Conservation (phyloP, 805 yeast genomes). For the Wickerhamiella vanderwaltii region DNA sequence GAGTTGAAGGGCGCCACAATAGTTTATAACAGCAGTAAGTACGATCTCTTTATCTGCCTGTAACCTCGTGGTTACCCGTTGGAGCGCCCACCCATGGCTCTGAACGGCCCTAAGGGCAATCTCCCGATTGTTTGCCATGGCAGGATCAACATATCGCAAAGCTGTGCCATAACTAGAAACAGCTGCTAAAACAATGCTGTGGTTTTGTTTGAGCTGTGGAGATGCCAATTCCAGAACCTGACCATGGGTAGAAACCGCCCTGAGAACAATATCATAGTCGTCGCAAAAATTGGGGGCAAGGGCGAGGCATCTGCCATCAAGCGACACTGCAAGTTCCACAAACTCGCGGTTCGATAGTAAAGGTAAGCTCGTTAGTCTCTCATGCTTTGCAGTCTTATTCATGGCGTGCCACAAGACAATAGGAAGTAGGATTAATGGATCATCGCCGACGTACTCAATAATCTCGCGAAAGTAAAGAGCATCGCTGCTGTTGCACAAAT, state of each 20-base stretch:
- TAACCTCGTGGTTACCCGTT: slow-evolving; percentile 2
- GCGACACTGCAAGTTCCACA: background rate
- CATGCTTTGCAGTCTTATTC: background rate
- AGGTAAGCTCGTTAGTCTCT: background rate
- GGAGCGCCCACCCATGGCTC: slow-evolving; percentile 10
- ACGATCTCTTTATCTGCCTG: slow-evolving; percentile 7
- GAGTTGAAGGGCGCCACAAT: slow-evolving; percentile 2
- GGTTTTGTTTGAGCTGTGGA: background rate
- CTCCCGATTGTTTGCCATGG: slow-evolving; percentile 4
- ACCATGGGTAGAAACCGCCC: background rate
- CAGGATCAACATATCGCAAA: slow-evolving; percentile 4
- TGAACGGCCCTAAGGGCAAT: slow-evolving; percentile 8
- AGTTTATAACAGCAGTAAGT: background rate
- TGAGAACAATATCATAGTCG: slow-evolving; percentile 5
- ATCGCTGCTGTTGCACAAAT: background rate
- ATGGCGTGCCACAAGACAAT: slow-evolving; percentile 5
- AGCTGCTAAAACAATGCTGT: slow-evolving; percentile 5
- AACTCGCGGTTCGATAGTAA: slow-evolving; percentile 1
- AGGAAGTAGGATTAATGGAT: slow-evolving; percentile 1
- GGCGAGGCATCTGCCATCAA: background rate
- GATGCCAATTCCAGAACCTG: slow-evolving; percentile 7
- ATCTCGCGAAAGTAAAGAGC: slow-evolving; percentile 4
- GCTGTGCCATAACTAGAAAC: slow-evolving; percentile 8
- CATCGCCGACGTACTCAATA: background rate
- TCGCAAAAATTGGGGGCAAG: slow-evolving; percentile 5